Conservation (phyloP, 2,329 filamentous ascomycete genomes). For the Blastomyces silverae region DNA sequence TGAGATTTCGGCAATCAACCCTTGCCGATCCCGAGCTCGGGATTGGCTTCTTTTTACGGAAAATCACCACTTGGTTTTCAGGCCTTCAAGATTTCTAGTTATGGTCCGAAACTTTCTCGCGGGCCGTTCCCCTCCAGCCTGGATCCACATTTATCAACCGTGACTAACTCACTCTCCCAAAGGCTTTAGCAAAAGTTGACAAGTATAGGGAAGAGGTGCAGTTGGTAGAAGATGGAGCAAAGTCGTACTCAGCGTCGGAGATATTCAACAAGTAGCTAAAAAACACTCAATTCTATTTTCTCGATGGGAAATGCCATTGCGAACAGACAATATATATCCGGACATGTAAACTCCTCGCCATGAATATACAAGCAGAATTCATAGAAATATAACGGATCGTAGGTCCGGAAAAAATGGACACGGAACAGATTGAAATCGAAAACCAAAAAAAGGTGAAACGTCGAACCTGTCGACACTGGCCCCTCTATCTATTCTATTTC, state of each 20-base stretch:
- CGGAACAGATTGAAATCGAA: neutral
- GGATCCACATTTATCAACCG: no score
- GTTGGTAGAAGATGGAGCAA: neutral
- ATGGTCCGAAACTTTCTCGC: no score
- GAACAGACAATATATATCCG: neutral
- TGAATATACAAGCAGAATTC: neutral
- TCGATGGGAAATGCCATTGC: neutral
- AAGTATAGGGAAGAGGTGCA: neutral
- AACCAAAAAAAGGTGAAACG: neutral
- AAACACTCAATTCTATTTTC: neutral
- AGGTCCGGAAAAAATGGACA: neutral
- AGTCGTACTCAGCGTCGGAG: neutral
- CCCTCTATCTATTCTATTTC: neutral
- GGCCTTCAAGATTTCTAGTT: no score
- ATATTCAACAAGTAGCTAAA: neutral
- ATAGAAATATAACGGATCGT: neutral
- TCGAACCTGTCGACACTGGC: neutral
- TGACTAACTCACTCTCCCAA: neutral
- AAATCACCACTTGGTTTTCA: no score
- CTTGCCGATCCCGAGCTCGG: neutral
- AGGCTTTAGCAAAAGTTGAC: neutral
- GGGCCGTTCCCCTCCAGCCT: no score
- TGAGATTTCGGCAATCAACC: neutral
- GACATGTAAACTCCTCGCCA: slow-evolving; percentile 6
- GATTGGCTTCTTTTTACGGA: neutral